Evolutionary conservation across 305 asterid genomes (phyloP).

Genomic region (Lippia alba): DNA sequence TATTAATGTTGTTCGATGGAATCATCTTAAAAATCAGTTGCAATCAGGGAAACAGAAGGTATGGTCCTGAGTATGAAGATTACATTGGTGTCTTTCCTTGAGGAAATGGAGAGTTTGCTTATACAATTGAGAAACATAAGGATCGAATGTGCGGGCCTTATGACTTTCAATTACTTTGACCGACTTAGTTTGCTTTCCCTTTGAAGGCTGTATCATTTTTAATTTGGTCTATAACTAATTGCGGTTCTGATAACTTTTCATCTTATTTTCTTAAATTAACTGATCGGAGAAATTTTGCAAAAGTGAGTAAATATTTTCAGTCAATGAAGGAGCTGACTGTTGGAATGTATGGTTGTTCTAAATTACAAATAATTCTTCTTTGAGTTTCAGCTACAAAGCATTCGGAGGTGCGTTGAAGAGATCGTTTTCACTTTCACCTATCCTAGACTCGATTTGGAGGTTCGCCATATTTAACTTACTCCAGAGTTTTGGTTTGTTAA

Average conservation of each 20-base stretch:
- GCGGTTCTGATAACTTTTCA: conserved; percentile 15
- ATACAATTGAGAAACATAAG: conserved; percentile 6
- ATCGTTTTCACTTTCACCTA: conserved; percentile 83
- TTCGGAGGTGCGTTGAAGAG: conserved; percentile 85
- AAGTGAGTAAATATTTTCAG: neutral
- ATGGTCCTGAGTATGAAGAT: conserved; percentile 19
- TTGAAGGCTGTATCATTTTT: neutral
- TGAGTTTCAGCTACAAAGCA: conserved; percentile 57
- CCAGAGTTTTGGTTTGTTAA: conserved; percentile 11
- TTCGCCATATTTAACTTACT: conserved; percentile 35
- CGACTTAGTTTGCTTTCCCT: neutral
- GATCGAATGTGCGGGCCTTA: conserved; percentile 5
- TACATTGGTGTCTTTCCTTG: neutral
- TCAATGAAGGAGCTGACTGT: conserved; percentile 2
- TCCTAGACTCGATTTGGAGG: conserved; percentile 97
- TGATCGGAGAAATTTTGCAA: neutral
- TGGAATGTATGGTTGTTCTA: conserved; percentile 11
- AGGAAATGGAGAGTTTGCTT: conserved; percentile 15
- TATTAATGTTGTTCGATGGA: conserved; percentile 75
- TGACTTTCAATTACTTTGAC: neutral
- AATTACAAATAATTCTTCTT: conserved; percentile 16
- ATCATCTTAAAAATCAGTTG: conserved; percentile 65
- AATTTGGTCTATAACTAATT: conserved; percentile 2
- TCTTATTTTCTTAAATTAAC: conserved; percentile 11
- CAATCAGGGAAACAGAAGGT: conserved; percentile 90